A percentile compares a stretch with the other conserved stretches of the same genome.
These are phyloP conservation scores for Diatrype stigma DNA, from an alignment of 2,329 filamentous ascomycete genomes.

Conservation along the genomic window DNA sequence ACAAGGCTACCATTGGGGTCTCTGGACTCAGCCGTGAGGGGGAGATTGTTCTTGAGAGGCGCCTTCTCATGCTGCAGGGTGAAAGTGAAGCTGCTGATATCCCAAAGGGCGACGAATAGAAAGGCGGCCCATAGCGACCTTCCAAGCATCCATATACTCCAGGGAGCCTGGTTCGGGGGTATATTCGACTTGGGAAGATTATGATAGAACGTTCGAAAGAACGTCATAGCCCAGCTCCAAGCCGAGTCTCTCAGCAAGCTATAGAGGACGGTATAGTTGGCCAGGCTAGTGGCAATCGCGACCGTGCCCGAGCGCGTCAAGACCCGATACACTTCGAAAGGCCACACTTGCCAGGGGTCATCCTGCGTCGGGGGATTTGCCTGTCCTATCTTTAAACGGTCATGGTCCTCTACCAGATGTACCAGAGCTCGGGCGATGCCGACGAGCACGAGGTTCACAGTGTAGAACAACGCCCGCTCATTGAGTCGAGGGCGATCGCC, in stretches of 20 bases:
- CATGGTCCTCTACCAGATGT: conserved; percentile 71
- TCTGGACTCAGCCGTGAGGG: conserved; percentile 78
- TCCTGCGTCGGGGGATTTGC: conserved; percentile 6
- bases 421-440: conserved; percentile 64
- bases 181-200: conserved; percentile 70
- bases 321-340: conserved; percentile 34
- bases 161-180: conserved; percentile 54
- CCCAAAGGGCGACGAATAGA: conserved; percentile 70
- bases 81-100: conserved; percentile 72
- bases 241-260: conserved; percentile 57
- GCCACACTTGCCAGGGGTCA: conserved; percentile 32
- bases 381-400: conserved; percentile 53
- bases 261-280: conserved; percentile 56
- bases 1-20: conserved; percentile 89
- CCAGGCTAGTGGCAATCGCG: conserved; percentile 32
- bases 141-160: conserved; percentile 49
- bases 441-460: conserved; percentile 64
- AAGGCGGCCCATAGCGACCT: conserved; percentile 59
- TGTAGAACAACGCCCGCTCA: conserved; percentile 79
- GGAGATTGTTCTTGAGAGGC: conserved; percentile 79
- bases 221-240: conserved; percentile 66
- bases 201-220: conserved; percentile 65
- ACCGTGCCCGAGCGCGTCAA: conserved; percentile 22
- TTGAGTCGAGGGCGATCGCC: conserved; percentile 75
- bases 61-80: conserved; percentile 74